Evolutionary conservation across 2,329 filamentous ascomycete species (phyloP), one percentile per base, ranked within the genome.

Genomic region (Diaporthe ilicicola): DNA sequence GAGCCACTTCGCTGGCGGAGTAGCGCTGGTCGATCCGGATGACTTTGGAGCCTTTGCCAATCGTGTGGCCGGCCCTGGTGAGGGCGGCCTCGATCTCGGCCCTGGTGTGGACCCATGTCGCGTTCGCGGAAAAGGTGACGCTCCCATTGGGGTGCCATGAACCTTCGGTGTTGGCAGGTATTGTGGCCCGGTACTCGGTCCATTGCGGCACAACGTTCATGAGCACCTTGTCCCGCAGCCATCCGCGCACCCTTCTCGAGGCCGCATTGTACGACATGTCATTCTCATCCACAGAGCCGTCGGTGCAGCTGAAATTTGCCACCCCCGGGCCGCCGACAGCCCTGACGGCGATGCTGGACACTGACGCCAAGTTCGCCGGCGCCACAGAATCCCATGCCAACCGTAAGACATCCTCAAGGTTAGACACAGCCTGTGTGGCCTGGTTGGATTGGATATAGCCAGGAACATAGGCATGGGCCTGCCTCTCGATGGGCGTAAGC

Each of bases 11-110:
- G 4, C 22, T n/a, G n/a, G 6, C 9, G 27, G 27, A 37, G 24
- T 37, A 37, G 9, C 65, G 50, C 44, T 67, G 65, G 65, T 67
- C 65, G 39, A 67, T 27, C 12, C 29, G 37, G 37, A 67, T 17
- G 50, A 51, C 51, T 34, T n/a, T 5, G 12, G 46, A 15, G 13
- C 32, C 32, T 5, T 37, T 9, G 4, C 27, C 27, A 19, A n/a
- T 12, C 27, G 6, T 22, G 17, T n/a, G 9, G 19, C 39, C 27
- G 10, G 15, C 24, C 7, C 2, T 24, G 37, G 7, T n/a, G 15
- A 67, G 27, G 17, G 10, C 22, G 8, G 15, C 7, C 22, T 37
- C 13, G 27, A 37, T 4, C 12, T 12, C 2, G 10, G 17, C 13
- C 19, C 10, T 55, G 24, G 3, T 4, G 4, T 7, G 7, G 9